A percentile compares a stretch with the other conserved stretches of the same genome.
Conservation (phyloP, 2,329 filamentous ascomycete genomes). For the Pseudogymnoascus sp. region DNA sequence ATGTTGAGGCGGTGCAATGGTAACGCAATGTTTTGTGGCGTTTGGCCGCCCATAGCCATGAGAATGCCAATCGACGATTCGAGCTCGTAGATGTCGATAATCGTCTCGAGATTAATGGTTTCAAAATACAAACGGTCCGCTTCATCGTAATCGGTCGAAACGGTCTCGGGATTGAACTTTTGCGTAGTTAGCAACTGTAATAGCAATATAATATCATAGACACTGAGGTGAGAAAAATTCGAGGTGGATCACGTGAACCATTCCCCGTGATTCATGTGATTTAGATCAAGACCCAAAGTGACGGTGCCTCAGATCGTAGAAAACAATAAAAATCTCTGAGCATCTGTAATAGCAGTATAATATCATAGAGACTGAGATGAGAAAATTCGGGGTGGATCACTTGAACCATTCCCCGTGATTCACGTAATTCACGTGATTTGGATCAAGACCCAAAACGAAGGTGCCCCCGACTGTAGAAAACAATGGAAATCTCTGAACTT, state of each 20-base stretch:
- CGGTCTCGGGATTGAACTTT: slow-evolving; percentile 76
- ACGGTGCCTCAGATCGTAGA: background rate
- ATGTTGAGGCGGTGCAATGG: slow-evolving; percentile 81
- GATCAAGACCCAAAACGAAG: background rate
- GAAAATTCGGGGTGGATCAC: background rate
- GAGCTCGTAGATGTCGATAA: slow-evolving; percentile 87
- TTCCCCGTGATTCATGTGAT: background rate
- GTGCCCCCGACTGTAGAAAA: background rate
- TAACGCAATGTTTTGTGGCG: slow-evolving; percentile 93
- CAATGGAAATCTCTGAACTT: slow-evolving; percentile 14
- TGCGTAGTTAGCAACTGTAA: background rate
- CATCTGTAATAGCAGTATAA: slow-evolving; percentile 9
- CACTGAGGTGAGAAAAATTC: background rate
- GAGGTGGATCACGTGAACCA: background rate
- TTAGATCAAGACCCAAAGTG: background rate
- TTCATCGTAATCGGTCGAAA: slow-evolving; percentile 87
- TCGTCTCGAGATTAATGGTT: slow-evolving; percentile 81
- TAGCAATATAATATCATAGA: slow-evolving; percentile 12
- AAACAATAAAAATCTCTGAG: slow-evolving; percentile 13
- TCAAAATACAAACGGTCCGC: slow-evolving; percentile 94
- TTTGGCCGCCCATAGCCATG: slow-evolving; percentile 94
- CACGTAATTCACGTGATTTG: background rate
- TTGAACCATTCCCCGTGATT: background rate
- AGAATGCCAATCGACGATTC: slow-evolving; percentile 78
- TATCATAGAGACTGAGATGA: slow-evolving; percentile 2